phyloP scores from a whole-genome alignment of 495 filamentous ascomycete genomes.

The Neurospora pannonica region DNA sequence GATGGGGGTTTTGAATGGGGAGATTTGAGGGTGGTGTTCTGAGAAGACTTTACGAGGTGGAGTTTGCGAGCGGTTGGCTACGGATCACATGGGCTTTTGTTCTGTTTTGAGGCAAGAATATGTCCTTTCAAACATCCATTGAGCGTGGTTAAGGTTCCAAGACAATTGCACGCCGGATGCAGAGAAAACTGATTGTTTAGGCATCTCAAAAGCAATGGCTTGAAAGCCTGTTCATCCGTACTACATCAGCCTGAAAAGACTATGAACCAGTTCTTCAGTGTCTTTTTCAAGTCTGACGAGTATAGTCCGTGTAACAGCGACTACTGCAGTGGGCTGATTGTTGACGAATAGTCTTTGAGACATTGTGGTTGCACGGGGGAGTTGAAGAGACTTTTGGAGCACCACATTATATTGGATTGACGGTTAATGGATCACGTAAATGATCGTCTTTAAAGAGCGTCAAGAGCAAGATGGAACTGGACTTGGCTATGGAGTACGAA shows the following conservation, averaged over 20 bases:
- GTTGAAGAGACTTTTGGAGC: not conserved
- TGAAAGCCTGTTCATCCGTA: not conserved
- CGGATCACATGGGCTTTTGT: too few species aligned
- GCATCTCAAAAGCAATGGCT: not conserved
- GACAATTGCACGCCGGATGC: not conserved
- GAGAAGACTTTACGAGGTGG: not conserved
- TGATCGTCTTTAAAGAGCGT: not conserved
- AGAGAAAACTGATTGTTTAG: not conserved
- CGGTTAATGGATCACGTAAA: not conserved
- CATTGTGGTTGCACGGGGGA: not conserved
- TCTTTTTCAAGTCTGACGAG: not conserved
- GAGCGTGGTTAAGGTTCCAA: not conserved
- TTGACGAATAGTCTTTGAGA: not conserved
- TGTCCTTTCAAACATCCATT: not conserved
- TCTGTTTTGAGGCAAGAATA: not conserved
- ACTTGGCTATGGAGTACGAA: not conserved
- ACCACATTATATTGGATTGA: not conserved
- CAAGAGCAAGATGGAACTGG: not conserved
- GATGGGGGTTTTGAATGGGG: conserved; percentile 1
- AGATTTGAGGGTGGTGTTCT: not conserved
- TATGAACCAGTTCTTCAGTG: not conserved
- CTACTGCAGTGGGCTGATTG: not conserved
- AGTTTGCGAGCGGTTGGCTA: not conserved
- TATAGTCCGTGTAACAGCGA: not conserved
- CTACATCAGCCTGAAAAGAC: not conserved